A percentile compares a stretch with the other conserved stretches of the same genome.
These are phyloP conservation scores for Mycena amicta DNA, from an alignment of 768 basidiomycete species.

Conservation along the genomic window DNA sequence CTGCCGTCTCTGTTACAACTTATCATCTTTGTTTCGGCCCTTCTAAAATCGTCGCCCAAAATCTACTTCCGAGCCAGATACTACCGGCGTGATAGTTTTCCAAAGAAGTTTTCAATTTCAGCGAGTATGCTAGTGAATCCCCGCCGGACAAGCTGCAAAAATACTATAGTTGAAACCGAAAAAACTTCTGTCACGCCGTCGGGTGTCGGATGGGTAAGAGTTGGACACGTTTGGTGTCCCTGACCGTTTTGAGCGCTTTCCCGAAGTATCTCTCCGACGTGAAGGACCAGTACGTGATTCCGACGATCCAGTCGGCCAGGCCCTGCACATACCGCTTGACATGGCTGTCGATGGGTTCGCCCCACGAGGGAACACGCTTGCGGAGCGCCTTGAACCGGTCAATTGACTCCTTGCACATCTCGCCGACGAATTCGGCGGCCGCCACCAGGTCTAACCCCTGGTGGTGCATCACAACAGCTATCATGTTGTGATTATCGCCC, in stretches of 20 bases:
- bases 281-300: slow-evolving; percentile 53
- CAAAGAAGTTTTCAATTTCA: too few species aligned
- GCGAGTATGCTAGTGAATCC: too few species aligned
- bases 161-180: too few species aligned
- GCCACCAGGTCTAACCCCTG: slow-evolving; percentile 44
- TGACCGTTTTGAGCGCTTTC: slow-evolving; percentile 35
- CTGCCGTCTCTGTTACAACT: too few species aligned
- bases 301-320: slow-evolving; percentile 52
- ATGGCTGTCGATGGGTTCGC: slow-evolving; percentile 42
- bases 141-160: too few species aligned
- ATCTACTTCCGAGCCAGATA: too few species aligned
- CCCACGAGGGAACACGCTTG: slow-evolving; percentile 47
- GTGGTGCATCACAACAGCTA: slow-evolving; percentile 49
- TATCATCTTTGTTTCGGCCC: too few species aligned
- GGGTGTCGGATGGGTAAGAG: slow-evolving; percentile 30
- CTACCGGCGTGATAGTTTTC: too few species aligned
- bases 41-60: too few species aligned
- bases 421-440: slow-evolving; percentile 51
- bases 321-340: slow-evolving; percentile 47
- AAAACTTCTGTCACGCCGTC: too few species aligned
- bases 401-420: slow-evolving; percentile 47
- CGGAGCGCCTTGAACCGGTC: slow-evolving; percentile 43
- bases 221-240: slow-evolving; percentile 36
- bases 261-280: slow-evolving; percentile 53
- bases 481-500: slow-evolving; percentile 58